Conservation (phyloP, 202 grass and related monocot genomes). For the Schoenoplectus tabernaemontani region DNA sequence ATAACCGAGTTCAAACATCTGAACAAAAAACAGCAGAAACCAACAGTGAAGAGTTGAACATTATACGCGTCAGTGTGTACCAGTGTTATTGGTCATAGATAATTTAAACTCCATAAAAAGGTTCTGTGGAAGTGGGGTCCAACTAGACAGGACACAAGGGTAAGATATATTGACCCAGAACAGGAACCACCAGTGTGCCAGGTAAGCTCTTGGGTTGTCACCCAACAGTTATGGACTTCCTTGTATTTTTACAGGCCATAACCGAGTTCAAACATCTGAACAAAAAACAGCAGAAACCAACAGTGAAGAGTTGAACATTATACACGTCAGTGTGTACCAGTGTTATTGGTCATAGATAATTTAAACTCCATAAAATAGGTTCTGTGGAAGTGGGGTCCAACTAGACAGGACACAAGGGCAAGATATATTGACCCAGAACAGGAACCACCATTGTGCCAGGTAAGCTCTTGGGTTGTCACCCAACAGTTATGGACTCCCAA, state of each 20-base stretch:
- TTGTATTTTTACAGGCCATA: too few relatives aligned
- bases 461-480: not conserved
- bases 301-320: not conserved
- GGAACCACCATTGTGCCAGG: not conserved
- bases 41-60: not conserved
- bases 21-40: not conserved
- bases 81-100: not conserved
- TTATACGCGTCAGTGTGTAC: not conserved
- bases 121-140: not conserved
- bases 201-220: not conserved
- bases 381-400: not conserved
- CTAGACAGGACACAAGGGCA: not conserved
- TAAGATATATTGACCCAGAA: not conserved
- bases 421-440: not conserved
- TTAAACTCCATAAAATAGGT: not conserved
- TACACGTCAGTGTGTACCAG: not conserved
- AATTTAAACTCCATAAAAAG: not conserved
- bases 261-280: not conserved
- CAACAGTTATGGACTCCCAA: not conserved
- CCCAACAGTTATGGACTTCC: not conserved
- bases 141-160: not conserved
- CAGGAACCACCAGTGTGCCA: not conserved
- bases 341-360: not conserved
- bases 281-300: not conserved
- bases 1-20: not conserved